Conservation (phyloP, 345 rosid species). For the Rhizophora apiculata region DNA sequence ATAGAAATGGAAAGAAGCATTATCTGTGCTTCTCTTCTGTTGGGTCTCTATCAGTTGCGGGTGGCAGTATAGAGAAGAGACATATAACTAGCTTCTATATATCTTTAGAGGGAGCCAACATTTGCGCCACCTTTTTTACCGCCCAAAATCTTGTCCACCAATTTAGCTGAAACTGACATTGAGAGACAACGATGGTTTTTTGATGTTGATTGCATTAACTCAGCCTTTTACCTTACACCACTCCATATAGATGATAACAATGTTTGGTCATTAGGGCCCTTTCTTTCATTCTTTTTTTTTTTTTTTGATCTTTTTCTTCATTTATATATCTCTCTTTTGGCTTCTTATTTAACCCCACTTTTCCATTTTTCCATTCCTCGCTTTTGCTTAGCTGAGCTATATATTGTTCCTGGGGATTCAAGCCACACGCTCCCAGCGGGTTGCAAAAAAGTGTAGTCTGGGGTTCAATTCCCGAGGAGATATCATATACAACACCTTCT, state of each 20-base stretch:
- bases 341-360: constrained; percentile 38
- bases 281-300: constrained; percentile 1
- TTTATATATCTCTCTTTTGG: not conserved
- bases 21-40: constrained; percentile 1
- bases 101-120: constrained; percentile 17
- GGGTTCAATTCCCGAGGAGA: constrained; percentile 41
- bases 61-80: constrained; percentile 24
- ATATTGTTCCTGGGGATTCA: constrained; percentile 42
- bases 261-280: constrained; percentile 39
- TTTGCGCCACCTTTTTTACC: constrained; percentile 43
- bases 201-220: constrained; percentile 30
- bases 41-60: constrained; percentile 54
- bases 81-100: not conserved
- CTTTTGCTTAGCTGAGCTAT: not conserved
- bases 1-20: not conserved
- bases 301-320: not conserved
- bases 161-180: constrained; percentile 42
- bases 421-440: constrained; percentile 16
- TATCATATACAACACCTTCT: not conserved
- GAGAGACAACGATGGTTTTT: constrained; percentile 40
- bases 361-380: constrained; percentile 34
- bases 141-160: constrained; percentile 50
- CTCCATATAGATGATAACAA: constrained; percentile 8
- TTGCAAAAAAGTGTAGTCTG: not conserved
- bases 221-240: not conserved